phyloP scores from a whole-genome alignment of 2,329 filamentous ascomycete species.

The Alternaria gaisen region DNA sequence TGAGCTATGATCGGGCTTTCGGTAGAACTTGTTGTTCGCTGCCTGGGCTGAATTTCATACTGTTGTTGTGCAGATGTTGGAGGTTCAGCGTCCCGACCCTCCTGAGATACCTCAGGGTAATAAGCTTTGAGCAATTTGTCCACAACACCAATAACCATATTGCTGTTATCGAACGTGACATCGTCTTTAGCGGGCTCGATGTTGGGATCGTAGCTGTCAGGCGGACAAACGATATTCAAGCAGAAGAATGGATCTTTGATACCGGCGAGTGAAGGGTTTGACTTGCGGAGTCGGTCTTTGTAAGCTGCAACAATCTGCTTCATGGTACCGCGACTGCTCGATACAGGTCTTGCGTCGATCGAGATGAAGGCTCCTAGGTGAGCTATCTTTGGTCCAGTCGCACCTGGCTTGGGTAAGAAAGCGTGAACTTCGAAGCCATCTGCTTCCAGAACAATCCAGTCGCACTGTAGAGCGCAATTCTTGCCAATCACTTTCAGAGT shows the following conservation, averaged over 20 bases:
- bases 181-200: constrained; percentile 77
- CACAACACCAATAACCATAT: constrained; percentile 54
- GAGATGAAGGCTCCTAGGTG: constrained; percentile 67
- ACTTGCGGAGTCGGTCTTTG: constrained; percentile 58
- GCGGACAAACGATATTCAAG: constrained; percentile 69
- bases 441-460: constrained; percentile 50
- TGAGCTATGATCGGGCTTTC: background rate
- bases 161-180: constrained; percentile 70
- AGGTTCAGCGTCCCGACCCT: constrained; percentile 13
- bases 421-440: constrained; percentile 62
- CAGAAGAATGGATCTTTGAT: constrained; percentile 68
- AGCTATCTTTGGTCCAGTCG: constrained; percentile 52
- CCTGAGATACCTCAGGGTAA: constrained; percentile 38
- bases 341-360: constrained; percentile 73
- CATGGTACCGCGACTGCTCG: constrained; percentile 62
- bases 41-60: background rate
- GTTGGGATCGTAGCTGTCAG: constrained; percentile 74
- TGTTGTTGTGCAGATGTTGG: constrained; percentile 8
- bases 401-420: constrained; percentile 64
- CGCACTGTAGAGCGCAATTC: constrained; percentile 64
- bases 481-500: constrained; percentile 70
- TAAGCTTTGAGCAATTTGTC: constrained; percentile 56
- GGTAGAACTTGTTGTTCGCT: background rate
- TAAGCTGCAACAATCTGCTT: constrained; percentile 68
- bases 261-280: constrained; percentile 30